These are phyloP conservation scores for Hyphodiscus sp. DNA, from an alignment of 2,329 filamentous ascomycete species.

Conservation along the genomic window DNA sequence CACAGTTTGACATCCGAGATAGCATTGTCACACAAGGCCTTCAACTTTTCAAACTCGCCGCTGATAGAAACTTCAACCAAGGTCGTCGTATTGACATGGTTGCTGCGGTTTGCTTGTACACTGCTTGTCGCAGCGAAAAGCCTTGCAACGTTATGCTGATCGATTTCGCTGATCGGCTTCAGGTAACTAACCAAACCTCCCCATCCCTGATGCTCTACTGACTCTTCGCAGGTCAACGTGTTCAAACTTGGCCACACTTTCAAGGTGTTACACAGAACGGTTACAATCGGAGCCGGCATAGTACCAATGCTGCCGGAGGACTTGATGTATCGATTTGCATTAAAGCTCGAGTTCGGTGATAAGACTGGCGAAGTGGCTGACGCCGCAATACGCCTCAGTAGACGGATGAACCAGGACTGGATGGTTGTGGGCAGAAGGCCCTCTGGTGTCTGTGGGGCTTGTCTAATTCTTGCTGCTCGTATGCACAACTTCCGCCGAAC, in stretches of 20 bases:
- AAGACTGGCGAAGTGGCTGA: conserved; percentile 78
- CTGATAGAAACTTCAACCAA: conserved; percentile 71
- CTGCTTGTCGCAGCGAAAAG: conserved; percentile 72
- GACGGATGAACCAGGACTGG: conserved; percentile 95
- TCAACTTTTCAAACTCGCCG: conserved; percentile 70
- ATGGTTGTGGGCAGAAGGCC: conserved; percentile 92
- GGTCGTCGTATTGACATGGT: conserved; percentile 81
- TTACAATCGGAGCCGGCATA: conserved; percentile 59
- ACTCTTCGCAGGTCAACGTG: conserved; percentile 64
- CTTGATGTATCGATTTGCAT: conserved; percentile 84
- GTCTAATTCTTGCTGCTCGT: conserved; percentile 86
- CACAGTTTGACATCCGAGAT: conserved; percentile 53
- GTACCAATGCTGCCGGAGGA: conserved; percentile 78
- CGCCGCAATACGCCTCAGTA: conserved; percentile 80
- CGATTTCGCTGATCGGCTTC: conserved; percentile 81
- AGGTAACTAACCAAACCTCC: conserved; percentile 29
- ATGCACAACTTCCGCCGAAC: conserved; percentile 98
- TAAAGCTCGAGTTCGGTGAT: conserved; percentile 83
- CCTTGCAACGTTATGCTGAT: conserved; percentile 89
- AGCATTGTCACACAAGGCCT: conserved; percentile 58
- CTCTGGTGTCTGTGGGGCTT: conserved; percentile 89
- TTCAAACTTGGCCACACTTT: conserved; percentile 88
- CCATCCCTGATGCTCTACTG: conserved; percentile 10
- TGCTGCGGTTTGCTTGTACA: conserved; percentile 85
- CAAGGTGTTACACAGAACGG: conserved; percentile 69